phyloP scores from a whole-genome alignment of 371 early-diverging fungal genomes.

The Funneliformis caledonium region DNA sequence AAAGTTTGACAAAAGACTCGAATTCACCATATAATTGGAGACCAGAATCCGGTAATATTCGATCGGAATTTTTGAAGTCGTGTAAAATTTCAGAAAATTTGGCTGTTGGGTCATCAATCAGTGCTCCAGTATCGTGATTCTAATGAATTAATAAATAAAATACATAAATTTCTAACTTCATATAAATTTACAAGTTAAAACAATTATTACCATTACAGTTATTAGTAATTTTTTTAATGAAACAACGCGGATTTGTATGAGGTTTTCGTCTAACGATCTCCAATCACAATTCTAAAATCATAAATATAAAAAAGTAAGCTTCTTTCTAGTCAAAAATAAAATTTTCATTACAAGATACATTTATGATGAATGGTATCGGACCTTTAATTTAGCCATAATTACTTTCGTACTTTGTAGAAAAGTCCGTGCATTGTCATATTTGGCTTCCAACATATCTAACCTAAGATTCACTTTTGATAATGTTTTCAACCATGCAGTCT shows the following conservation, averaged over 20 bases:
- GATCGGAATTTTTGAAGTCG: not conserved
- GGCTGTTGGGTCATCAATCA: slow-evolving; percentile 7
- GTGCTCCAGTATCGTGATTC: slow-evolving; percentile 11
- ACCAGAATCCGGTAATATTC: not conserved
- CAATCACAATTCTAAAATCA: slow-evolving; percentile 31
- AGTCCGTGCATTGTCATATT: slow-evolving; percentile 23
- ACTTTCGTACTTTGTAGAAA: slow-evolving; percentile 25
- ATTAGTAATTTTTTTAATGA: not conserved
- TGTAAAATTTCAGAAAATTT: not conserved
- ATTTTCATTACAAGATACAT: no score
- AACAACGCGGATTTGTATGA: slow-evolving; percentile 7
- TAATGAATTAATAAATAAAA: not conserved
- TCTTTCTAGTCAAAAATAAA: not conserved
- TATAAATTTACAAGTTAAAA: no score
- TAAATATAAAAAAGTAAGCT: not conserved
- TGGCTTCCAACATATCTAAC: not conserved
- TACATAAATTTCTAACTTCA: not conserved
- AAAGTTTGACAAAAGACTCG: not conserved
- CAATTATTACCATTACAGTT: not conserved
- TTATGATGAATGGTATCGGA: not conserved
- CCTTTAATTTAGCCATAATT: slow-evolving; percentile 19
- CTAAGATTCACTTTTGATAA: slow-evolving; percentile 1
- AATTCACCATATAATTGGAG: not conserved
- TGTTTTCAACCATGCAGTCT: slow-evolving; percentile 8
- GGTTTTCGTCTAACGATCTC: slow-evolving; percentile 12